Percentiles rank a stretch among this genome's conserved stretches.
These are phyloP conservation scores for Puccinia coronata DNA, from an alignment of 1,284 basidiomycete genomes.

Conservation along the genomic window DNA sequence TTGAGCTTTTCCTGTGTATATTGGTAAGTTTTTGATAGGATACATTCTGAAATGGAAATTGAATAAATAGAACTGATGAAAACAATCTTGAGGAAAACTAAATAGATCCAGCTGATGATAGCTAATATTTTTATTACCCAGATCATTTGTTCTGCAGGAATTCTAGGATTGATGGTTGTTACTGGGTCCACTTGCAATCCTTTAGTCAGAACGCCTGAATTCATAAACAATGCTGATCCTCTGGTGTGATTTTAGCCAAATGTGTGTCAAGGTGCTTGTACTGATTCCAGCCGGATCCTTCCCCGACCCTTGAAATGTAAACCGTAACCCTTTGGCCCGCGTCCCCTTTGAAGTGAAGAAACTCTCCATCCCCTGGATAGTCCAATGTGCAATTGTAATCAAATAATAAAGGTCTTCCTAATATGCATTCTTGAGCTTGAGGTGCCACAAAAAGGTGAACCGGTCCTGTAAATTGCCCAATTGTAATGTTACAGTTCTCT, in stretches of 20 bases:
- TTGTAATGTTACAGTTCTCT: neutral
- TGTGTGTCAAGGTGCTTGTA: neutral
- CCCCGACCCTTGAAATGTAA: neutral
- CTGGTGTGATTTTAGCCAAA: neutral
- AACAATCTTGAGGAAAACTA: too few species aligned
- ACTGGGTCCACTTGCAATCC: neutral
- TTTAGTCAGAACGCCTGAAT: neutral
- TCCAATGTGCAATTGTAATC: neutral
- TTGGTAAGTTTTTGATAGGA: too few species aligned
- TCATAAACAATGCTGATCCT: neutral
- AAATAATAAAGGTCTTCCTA: neutral
- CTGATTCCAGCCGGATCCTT: neutral
- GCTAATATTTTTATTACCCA: neutral
- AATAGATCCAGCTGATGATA: too few species aligned
- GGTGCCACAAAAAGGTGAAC: neutral
- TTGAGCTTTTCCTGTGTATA: too few species aligned
- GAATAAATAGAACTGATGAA: neutral
- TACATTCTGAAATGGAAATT: too few species aligned
- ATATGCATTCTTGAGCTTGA: neutral
- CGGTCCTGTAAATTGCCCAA: neutral
- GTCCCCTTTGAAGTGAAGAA: neutral
- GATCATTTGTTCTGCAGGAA: neutral
- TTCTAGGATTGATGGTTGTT: neutral
- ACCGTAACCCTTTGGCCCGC: neutral
- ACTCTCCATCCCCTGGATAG: neutral